Evolutionary conservation across 306 rosid genomes (phyloP), one percentile per base, ranked within the genome.

Genomic region (Quercus variabilis): DNA sequence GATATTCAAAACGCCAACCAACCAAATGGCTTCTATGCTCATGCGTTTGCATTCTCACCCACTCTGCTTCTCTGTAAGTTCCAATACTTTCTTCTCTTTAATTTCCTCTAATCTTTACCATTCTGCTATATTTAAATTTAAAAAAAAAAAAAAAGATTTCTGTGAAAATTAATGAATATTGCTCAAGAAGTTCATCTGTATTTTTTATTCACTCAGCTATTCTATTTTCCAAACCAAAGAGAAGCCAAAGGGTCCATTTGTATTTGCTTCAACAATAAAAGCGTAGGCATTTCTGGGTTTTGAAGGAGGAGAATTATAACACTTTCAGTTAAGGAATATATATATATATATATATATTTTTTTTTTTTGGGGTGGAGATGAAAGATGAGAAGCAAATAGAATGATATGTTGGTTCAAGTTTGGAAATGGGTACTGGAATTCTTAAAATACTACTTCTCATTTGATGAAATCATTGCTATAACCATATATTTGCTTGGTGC

Each of bases 21-120:
- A 49, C 33, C 14, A 2, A 69, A 76, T 81, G 89, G 74, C 87
- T 38, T 38, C 46, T 41, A 68, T 76, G 77, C 71, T 78, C 81
- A 15, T 83, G 76, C 87, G 82, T 38, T 75, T 78, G 57, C 84
- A 76, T 67, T 51, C 73, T 54, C 73, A 49, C 56, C 83, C 21
- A 13, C 72, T 75, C 56, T 85, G 60, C 55, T 55, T 72, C 46
- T 78, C 84, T 35, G 91, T 88, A 28, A 80, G 85, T 76, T 71
- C 59, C 56, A 4, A 19, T 23, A 19, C 30, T 10, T 21, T 55
- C 8, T 51, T 14, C 49, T 59, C 35, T 46, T 20, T 19, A 4
- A 26, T 20, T 49, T 76, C 9, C 31, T 41, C 57, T 28, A 2
- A 5, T 41, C 35, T 43, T 76, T 25, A 8, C 11, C 7, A 8